Conservation (phyloP, 208 protist species). For the Crithidia bombi region DNA sequence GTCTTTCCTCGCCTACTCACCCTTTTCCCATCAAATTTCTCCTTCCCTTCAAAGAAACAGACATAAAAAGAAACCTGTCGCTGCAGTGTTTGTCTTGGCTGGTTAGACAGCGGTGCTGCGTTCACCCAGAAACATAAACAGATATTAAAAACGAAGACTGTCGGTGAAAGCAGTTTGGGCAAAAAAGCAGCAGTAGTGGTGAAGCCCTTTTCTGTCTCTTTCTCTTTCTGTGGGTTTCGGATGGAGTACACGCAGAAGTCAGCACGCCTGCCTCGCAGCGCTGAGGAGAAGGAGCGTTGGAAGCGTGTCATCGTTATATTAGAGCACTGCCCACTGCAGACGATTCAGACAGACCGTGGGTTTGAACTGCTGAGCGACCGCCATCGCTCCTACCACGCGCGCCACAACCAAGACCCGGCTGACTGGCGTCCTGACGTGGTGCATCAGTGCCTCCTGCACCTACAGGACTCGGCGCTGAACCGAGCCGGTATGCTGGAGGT, state of each 20-base stretch:
- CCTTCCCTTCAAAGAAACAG: too few species aligned
- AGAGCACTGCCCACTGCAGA: constrained; percentile 94
- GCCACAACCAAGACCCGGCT: constrained; percentile 92
- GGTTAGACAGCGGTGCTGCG: too few species aligned
- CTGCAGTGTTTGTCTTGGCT: too few species aligned
- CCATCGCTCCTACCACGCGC: constrained; percentile 94
- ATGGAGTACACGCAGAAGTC: constrained; percentile 90
- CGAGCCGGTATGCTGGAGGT: constrained; percentile 97
- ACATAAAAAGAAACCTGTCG: too few species aligned
- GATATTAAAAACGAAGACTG: too few species aligned
- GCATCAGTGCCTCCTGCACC: constrained; percentile 98
- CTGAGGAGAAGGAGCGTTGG: constrained; percentile 87
- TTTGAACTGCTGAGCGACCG: constrained; percentile 98
- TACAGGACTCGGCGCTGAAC: constrained; percentile 98
- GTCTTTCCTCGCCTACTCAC: not conserved
- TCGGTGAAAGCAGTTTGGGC: too few species aligned
- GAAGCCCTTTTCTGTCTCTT: constrained; percentile 18
- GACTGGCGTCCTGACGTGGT: constrained; percentile 98
- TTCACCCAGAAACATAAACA: too few species aligned
- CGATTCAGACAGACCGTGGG: constrained; percentile 92
- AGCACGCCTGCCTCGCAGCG: constrained; percentile 81
- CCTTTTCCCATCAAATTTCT: not conserved
- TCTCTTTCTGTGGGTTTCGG: constrained; percentile 9
- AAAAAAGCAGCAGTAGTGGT: too few species aligned
- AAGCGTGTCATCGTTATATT: constrained; percentile 96